phyloP scores from a whole-genome alignment of 768 basidiomycete species.

The Suillus spraguei region DNA sequence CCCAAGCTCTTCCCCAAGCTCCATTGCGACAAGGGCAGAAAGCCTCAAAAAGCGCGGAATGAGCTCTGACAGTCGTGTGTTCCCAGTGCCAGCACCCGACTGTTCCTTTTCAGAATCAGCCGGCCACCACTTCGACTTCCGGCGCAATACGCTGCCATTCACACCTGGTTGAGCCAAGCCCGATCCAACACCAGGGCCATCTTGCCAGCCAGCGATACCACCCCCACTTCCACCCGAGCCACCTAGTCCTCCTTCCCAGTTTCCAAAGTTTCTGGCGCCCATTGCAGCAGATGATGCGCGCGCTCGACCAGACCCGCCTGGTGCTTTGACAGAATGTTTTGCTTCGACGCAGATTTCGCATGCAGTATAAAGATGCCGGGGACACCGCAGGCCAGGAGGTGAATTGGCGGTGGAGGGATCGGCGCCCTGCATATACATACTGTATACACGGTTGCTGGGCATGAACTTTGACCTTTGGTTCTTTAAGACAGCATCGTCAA shows the following conservation, averaged over 20 bases:
- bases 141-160: constrained; percentile 59
- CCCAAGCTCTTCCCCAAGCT: constrained; percentile 71
- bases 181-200: constrained; percentile 72
- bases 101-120: constrained; percentile 25
- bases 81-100: constrained; percentile 47
- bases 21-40: constrained; percentile 77
- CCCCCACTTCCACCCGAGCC: constrained; percentile 35
- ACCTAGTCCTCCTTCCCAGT: constrained; percentile 29
- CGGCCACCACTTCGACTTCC: constrained; percentile 39
- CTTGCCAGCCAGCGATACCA: constrained; percentile 73
- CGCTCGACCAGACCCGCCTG: constrained; percentile 27
- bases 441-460: constrained; percentile 44
- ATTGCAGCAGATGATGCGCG: constrained; percentile 14
- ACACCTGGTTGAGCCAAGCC: constrained; percentile 62
- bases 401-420: constrained; percentile 65
- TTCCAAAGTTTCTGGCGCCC: constrained; percentile 8
- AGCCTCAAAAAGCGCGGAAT: constrained; percentile 75
- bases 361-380: constrained; percentile 70
- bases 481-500: constrained; percentile 8
- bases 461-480: constrained; percentile 18
- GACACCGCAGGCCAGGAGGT: constrained; percentile 65
- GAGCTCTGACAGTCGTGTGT: constrained; percentile 65
- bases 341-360: constrained; percentile 81
- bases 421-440: constrained; percentile 61
- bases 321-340: constrained; percentile 36